Evolutionary conservation across 345 rosid genomes (phyloP).

Genomic region (Citrus sinensis): DNA sequence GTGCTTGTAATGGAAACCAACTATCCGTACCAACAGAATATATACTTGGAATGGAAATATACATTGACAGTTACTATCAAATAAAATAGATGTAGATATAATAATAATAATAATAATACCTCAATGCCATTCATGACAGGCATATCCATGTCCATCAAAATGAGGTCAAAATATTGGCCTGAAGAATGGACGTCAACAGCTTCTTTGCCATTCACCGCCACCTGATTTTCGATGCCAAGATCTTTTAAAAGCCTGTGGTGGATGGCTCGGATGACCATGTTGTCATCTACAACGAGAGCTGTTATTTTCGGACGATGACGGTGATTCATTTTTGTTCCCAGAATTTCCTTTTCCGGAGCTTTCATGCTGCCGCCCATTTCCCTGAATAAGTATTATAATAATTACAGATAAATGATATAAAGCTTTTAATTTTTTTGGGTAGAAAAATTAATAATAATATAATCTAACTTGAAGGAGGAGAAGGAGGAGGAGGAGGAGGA

Average conservation of each 20-base stretch:
- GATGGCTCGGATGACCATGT: conserved; percentile 37
- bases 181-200: conserved; percentile 61
- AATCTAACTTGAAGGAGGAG: no score
- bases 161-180: conserved; percentile 63
- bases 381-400: background rate
- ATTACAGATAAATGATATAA: no score
- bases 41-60: no score
- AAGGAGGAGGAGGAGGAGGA: no score
- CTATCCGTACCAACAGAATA: no score
- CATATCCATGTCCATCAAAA: conserved; percentile 92
- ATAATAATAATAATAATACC: conserved; percentile 30
- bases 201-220: conserved; percentile 60
- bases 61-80: no score
- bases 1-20: no score
- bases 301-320: conserved; percentile 15
- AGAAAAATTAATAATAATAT: background rate
- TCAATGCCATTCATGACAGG: conserved; percentile 81
- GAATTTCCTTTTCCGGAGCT: background rate
- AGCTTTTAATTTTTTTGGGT: no score
- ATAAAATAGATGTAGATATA: no score
- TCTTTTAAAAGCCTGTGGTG: conserved; percentile 49
- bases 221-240: conserved; percentile 50
- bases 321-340: background rate
- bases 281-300: conserved; percentile 75
- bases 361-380: background rate